phyloP scores from a whole-genome alignment of 306 rosid genomes.

The Boehmeria nivea region DNA sequence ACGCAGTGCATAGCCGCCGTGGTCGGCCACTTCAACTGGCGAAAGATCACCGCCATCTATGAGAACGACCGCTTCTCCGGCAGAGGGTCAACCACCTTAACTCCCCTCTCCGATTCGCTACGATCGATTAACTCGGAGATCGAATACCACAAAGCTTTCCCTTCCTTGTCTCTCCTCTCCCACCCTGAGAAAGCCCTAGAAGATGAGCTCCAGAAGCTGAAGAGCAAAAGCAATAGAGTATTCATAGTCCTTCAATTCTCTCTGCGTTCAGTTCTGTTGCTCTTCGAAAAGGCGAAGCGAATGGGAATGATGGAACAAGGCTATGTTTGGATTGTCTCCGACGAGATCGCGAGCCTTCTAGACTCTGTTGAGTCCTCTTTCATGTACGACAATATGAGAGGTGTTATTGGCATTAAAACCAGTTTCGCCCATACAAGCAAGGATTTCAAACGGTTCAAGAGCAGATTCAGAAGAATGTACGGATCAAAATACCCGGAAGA shows the following conservation, averaged over 20 bases:
- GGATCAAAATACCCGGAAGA: conserved; percentile 39
- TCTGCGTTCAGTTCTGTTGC: conserved; percentile 28
- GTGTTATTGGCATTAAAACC: conserved; percentile 47
- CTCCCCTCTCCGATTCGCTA: conserved; percentile 43
- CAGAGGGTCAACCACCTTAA: conserved; percentile 9
- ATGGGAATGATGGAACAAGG: conserved; percentile 57
- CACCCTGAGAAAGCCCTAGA: conserved; percentile 29
- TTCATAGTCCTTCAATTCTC: conserved; percentile 47
- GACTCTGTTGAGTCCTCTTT: conserved; percentile 38
- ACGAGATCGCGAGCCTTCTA: conserved; percentile 39
- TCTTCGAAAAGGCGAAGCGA: conserved; percentile 42
- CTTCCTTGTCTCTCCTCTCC: conserved; percentile 29
- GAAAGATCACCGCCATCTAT: conserved; percentile 38
- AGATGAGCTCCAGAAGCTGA: conserved; percentile 32
- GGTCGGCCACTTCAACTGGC: conserved; percentile 44
- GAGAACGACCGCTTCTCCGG: conserved; percentile 18
- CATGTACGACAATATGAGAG: conserved; percentile 39
- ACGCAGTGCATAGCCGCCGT: conserved; percentile 48
- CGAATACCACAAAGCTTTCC: conserved; percentile 31
- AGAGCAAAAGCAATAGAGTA: conserved; percentile 38
- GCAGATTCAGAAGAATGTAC: conserved; percentile 32
- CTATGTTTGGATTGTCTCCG: conserved; percentile 48
- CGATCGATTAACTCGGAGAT: conserved; percentile 33
- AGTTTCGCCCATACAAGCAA: conserved; percentile 24
- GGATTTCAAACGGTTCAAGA: conserved; percentile 38